A percentile compares a stretch with the other conserved stretches of the same genome.
phyloP scores from a whole-genome alignment of 2,329 filamentous ascomycete genomes.

The Aspergillus pseudotamarii region DNA sequence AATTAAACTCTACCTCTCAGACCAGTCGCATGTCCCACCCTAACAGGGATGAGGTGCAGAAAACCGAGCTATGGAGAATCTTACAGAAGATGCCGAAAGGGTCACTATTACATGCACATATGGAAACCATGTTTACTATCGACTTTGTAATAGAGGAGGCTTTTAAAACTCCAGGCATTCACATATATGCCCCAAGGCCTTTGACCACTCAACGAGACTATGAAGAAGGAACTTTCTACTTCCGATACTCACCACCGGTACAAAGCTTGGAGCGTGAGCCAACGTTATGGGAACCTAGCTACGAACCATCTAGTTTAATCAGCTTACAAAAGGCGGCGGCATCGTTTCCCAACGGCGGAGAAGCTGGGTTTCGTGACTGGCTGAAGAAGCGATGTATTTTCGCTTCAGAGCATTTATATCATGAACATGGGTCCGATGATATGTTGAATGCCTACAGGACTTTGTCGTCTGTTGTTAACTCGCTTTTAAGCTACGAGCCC shows the following conservation, averaged over 20 bases:
- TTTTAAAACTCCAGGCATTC: slow-evolving; percentile 71
- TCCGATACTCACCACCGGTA: slow-evolving; percentile 60
- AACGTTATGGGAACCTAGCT: slow-evolving; percentile 68
- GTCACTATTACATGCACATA: slow-evolving; percentile 69
- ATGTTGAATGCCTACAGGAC: slow-evolving; percentile 81
- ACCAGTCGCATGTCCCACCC: slow-evolving; percentile 93
- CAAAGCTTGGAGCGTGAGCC: slow-evolving; percentile 46
- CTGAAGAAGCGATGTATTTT: slow-evolving; percentile 73
- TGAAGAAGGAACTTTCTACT: slow-evolving; percentile 60
- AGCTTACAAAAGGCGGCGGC: slow-evolving; percentile 66
- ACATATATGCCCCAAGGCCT: slow-evolving; percentile 63
- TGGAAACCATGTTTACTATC: slow-evolving; percentile 89
- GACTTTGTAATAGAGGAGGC: slow-evolving; percentile 76
- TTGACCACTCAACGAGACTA: slow-evolving; percentile 59
- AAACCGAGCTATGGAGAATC: slow-evolving; percentile 82
- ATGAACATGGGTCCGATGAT: slow-evolving; percentile 80
- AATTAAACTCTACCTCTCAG: slow-evolving; percentile 66
- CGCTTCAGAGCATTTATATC: slow-evolving; percentile 70
- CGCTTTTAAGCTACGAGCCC: slow-evolving; percentile 85
- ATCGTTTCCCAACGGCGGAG: slow-evolving; percentile 72
- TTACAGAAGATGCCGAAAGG: slow-evolving; percentile 88
- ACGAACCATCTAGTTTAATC: slow-evolving; percentile 62
- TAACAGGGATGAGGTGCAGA: slow-evolving; percentile 83
- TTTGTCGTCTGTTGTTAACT: slow-evolving; percentile 73
- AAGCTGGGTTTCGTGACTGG: slow-evolving; percentile 74